These are phyloP conservation scores for Tricholoma bakamatsutake DNA, from an alignment of 768 basidiomycete species.

Conservation along the genomic window DNA sequence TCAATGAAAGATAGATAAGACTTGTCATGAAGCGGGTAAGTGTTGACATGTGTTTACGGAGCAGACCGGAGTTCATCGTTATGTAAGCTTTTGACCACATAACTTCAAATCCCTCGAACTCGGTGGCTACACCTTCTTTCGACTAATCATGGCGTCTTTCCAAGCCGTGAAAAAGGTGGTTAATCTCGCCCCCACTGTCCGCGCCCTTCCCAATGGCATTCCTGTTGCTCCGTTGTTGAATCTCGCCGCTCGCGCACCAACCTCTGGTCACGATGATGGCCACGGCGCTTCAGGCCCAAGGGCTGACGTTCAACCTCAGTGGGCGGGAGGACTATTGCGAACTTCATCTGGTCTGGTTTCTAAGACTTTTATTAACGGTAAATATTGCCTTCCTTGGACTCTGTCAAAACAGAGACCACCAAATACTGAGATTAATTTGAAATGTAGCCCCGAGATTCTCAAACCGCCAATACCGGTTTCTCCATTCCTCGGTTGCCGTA, in stretches of 20 bases:
- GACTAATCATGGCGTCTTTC: conserved; percentile 55
- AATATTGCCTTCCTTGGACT: conserved; percentile 17
- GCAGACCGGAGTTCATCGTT: too few relatives aligned
- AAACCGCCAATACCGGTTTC: conserved; percentile 58
- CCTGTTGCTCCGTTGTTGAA: conserved; percentile 74
- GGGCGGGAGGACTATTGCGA: conserved; percentile 53
- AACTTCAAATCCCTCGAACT: conserved; percentile 26
- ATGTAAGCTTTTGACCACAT: too few relatives aligned
- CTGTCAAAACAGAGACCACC: not conserved
- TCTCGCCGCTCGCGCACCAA: conserved; percentile 60
- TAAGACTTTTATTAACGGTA: conserved; percentile 60
- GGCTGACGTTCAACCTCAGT: conserved; percentile 56
- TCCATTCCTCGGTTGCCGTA: conserved; percentile 69
- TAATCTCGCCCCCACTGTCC: conserved; percentile 76
- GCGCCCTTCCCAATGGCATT: conserved; percentile 72
- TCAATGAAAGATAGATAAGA: too few relatives aligned
- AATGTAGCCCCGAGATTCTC: conserved; percentile 46
- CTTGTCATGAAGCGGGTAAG: too few relatives aligned
- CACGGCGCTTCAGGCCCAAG: conserved; percentile 52
- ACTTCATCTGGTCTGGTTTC: conserved; percentile 52
- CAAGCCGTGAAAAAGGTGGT: conserved; percentile 77
- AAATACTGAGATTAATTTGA: conserved; percentile 6
- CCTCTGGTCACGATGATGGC: conserved; percentile 52
- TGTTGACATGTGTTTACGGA: not conserved
- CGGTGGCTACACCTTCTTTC: conserved; percentile 22